Evolutionary conservation across 306 rosid genomes (phyloP), one percentile per base, ranked within the genome.

Genomic region (Vigna angularis): DNA sequence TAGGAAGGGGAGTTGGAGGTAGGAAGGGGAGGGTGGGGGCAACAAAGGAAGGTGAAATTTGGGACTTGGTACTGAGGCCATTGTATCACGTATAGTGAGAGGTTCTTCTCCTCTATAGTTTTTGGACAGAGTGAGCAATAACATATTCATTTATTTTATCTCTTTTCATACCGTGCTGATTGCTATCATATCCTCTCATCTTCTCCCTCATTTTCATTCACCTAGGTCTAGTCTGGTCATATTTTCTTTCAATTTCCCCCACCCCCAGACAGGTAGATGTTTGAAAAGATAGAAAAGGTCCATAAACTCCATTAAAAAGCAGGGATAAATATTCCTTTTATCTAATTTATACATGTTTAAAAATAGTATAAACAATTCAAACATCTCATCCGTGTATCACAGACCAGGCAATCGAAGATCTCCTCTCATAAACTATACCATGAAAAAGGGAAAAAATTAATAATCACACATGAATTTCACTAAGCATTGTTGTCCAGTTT

Each of bases 381-480:
- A 28, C 13, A 50, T 14, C 49, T 20, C 42, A 14, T 18, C 62
- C 55, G 14, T 63, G 63, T 22, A 69, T 50, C 22, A 75, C 15
- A 38, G 51, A 28, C 45, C 59, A 18, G 57, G 24, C 8, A 70
- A 70, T 26, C 5, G 36, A 40, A 36, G 66, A 59, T 70, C 40
- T 52, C 65, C 38, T 51, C 66, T 67, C 47, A 44, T 50, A 14
- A 69, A 68, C 62, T 62, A 14, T 64, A 75, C 63, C 28, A 28
- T 68, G 70, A 24, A 15, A 18, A 55, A 8, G 16, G 40, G 20
- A 5, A 32, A 40, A 50, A 26, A 26, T 3, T 14, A 52, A 40
- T 36, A n/a, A 59, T 38, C 55, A 81, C 67, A 42, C 12, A 73
- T 42, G 70, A 59, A 62, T 48, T 34, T 71, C 68, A 16, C 70